Conservation (phyloP, 2,329 filamentous ascomycete species). For the Lachnellula willkommii region DNA sequence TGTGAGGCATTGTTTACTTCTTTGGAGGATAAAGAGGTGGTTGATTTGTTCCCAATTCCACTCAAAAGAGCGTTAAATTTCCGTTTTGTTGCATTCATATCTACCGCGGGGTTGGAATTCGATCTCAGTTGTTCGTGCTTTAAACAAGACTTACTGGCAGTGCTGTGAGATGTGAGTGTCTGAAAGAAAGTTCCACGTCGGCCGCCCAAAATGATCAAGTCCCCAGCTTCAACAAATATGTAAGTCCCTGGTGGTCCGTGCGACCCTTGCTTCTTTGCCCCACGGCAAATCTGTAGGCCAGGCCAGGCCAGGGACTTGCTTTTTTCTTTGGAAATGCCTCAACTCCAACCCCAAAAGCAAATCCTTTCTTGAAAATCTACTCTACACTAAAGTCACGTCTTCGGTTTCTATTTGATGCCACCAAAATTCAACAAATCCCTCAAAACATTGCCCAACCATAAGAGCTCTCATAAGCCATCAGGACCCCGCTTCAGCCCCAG, state of each 20-base stretch:
- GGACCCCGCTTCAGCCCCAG: not conserved
- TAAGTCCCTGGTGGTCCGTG: slow-evolving; percentile 4
- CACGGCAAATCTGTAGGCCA: not conserved
- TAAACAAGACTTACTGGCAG: not conserved
- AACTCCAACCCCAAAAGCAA: not conserved
- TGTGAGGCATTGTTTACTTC: slow-evolving; percentile 35
- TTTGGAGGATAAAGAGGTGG: slow-evolving; percentile 38
- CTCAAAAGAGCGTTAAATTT: slow-evolving; percentile 76
- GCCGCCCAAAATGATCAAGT: not conserved
- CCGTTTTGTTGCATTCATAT: slow-evolving; percentile 73
- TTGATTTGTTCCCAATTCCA: slow-evolving; percentile 48
- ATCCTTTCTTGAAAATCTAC: not conserved
- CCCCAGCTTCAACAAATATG: not conserved
- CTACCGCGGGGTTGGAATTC: not conserved
- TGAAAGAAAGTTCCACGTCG: not conserved
- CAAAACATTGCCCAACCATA: not conserved
- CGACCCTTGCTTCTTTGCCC: slow-evolving; percentile 7
- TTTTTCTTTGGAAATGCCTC: too few relatives aligned
- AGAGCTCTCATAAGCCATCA: not conserved
- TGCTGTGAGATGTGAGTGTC: not conserved
- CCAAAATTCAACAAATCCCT: not conserved
- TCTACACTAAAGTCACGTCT: too few relatives aligned
- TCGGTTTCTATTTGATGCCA: not conserved
- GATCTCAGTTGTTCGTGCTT: not conserved
- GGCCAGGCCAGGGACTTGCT: not conserved